Base-by-base conservation (phyloP, 352 stramenopile species). In the Thraustotheca clavata region DNA sequence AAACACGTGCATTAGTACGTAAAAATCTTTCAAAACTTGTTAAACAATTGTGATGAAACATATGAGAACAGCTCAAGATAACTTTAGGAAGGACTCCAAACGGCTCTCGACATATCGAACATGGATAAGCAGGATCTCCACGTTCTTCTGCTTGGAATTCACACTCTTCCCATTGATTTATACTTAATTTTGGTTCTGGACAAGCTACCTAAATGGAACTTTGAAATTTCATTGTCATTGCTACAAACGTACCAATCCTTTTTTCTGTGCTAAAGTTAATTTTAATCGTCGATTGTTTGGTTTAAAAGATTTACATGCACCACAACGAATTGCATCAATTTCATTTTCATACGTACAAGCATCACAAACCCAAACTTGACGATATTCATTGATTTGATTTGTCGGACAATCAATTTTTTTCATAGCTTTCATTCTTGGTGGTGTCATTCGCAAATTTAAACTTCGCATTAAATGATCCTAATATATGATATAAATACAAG, bases 51-150 rank as follows among this genome's bases (percentile, higher is more conserved):
- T 87, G 70, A 60, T 94, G 86, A 59, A 94, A 93, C 54, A 91
- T 81, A 73, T 94, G 85, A n/a, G 80, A 88, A 66, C 86, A 94
- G 63, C 80, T 91, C 29, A 94, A 68, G 26, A 94, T 88, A 32
- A 94, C 81, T 60, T 93, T 85, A 29, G 90, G 67, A 49, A 81
- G 75, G 4, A 82, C 67, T 7, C 86, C 86, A 55, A 92, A 89
- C 8, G 73, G 36, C 52, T 93, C 82, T 24, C 79, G 76, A 55
- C 83, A 94, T 48, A 94, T 93, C 4, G 83, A 90, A 43, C 86
- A 94, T n/a, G 79, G 81, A 12, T 91, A 71, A 6, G 61, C 62
- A 3, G 70, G 71, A 39, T 93, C 86, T 1, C 80, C 83, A 2
- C 86, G 77, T 2, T 73, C 74, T 46, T 86, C 66, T 16, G 86